Percentiles rank a stretch among this genome's conserved stretches.
Evolutionary conservation across 352 stramenopile species (phyloP).

Genomic region (Blastocystis sp.): DNA sequence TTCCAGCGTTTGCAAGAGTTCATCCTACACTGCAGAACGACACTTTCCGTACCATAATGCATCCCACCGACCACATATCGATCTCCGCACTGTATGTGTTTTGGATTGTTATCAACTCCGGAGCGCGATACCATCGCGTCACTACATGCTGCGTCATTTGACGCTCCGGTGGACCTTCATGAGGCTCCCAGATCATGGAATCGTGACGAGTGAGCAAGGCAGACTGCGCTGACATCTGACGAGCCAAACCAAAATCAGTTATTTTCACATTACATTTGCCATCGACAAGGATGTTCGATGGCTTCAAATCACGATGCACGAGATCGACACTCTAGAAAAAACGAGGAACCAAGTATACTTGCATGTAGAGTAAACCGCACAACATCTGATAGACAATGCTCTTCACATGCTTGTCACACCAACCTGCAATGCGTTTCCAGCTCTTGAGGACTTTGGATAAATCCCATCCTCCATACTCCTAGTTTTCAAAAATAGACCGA

Average conservation of each 20-base stretch:
- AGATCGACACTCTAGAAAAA: constrained; percentile 62
- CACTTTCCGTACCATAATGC: constrained; percentile 82
- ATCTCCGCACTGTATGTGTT: constrained; percentile 87
- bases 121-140: constrained; percentile 90
- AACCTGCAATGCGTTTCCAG: constrained; percentile 69
- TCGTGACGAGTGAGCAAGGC: background rate
- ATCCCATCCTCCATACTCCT: constrained; percentile 59
- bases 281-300: constrained; percentile 73
- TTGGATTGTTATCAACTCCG: constrained; percentile 90
- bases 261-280: constrained; percentile 68
- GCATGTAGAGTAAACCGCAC: constrained; percentile 55
- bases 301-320: constrained; percentile 75
- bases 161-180: constrained; percentile 63
- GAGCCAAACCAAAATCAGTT: constrained; percentile 53
- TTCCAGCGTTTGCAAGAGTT: constrained; percentile 56
- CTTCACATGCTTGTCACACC: constrained; percentile 74
- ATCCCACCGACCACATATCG: constrained; percentile 97
- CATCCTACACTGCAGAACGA: background rate
- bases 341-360: background rate
- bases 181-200: background rate
- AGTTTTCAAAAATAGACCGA: background rate
- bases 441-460: constrained; percentile 51
- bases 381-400: constrained; percentile 64
- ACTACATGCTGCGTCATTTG: constrained; percentile 96
- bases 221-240: background rate